Base-by-base conservation (phyloP, 345 rosid species). In the Salix suchowensis region DNA sequence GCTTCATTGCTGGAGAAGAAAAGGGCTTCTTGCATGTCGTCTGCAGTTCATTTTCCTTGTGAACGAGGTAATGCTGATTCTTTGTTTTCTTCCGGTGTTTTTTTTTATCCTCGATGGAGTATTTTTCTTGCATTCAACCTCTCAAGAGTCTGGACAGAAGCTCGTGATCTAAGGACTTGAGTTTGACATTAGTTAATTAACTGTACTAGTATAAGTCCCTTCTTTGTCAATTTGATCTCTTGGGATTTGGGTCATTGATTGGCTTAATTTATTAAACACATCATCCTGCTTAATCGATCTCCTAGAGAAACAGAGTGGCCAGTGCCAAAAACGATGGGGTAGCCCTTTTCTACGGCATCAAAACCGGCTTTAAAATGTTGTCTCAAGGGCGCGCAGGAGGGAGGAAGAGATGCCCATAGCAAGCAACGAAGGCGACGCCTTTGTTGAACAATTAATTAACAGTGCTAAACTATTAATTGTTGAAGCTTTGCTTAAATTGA, bases 281-380 rank as follows among this genome's bases (percentile, higher is more conserved):
- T 7, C 6, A 54, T 54, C 24, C 23, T 7, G 55, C 21, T 15
- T 36, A 4, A 69, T 30, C 32, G 32, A 30, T 77, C 68, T 77
- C 80, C 80, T 86, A 74, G 26, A 70, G 67, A 44, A 70, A 68
- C 79, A 73, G 71, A 72, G 52, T 18, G 58, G 28, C 86, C 44
- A 68, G 86, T 87, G 87, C 87, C 83, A 78, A 82, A 89, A 83
- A 91, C 86, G 91, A 88, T 77, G 79, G 80, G 78, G 67, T n/a
- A 77, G 85, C 89, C 96, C 77, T 85, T 76, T 85, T 84, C 71
- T 70, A 54, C 88, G 97, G 88, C 97, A 80, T 74, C 81, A 83
- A 91, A 88, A 77, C 88, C 89, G 98, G 92, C 89, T 88, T 87
- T 85, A 48, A 85, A 78, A 72, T 76, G 83, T 39, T 73, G 77